Conservation (phyloP, 441 rosid genomes). For the Biscutella laevigata region DNA sequence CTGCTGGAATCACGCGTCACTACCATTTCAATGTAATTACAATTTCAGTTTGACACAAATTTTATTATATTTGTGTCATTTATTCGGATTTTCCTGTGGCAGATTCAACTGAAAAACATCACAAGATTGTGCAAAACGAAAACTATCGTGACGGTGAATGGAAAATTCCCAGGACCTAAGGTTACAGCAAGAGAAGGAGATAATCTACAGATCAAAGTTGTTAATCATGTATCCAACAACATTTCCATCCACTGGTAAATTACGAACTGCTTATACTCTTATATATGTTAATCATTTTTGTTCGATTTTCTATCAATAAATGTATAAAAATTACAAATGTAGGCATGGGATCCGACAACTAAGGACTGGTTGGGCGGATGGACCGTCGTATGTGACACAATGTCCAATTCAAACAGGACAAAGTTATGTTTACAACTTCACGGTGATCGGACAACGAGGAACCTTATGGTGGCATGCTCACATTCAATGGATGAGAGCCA, state of each 20-base stretch:
- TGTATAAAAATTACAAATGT: neutral
- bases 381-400: constrained; percentile 56
- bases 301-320: neutral
- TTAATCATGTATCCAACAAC: constrained; percentile 33
- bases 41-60: neutral
- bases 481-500: constrained; percentile 52
- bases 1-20: constrained; percentile 35
- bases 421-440: constrained; percentile 55
- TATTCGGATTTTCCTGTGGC: neutral
- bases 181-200: constrained; percentile 41
- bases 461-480: constrained; percentile 71
- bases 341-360: constrained; percentile 66
- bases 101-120: constrained; percentile 35
- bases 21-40: constrained; percentile 34
- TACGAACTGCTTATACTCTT: too few species aligned
- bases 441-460: constrained; percentile 58
- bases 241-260: constrained; percentile 35
- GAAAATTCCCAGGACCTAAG: constrained; percentile 37
- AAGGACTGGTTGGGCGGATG: constrained; percentile 62
- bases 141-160: constrained; percentile 35
- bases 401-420: constrained; percentile 61
- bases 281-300: too few species aligned
- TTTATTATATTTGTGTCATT: neutral
- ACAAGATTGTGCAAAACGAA: constrained; percentile 38
- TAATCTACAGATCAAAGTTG: constrained; percentile 31